phyloP scores from a whole-genome alignment of 805 yeast species.

The Cyberlindnera misumaiensis region DNA sequence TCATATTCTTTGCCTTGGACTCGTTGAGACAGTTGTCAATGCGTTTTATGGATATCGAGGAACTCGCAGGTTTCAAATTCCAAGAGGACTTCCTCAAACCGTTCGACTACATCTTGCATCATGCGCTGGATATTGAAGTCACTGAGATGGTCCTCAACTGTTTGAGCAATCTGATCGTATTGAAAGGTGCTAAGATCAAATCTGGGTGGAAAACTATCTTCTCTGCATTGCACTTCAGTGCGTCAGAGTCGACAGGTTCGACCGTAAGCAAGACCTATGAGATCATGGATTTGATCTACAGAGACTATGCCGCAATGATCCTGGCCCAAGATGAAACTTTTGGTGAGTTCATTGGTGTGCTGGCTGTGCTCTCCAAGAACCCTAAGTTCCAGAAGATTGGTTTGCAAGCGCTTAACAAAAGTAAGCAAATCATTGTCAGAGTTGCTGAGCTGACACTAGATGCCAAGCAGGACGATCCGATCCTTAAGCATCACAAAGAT shows the following conservation, averaged over 20 bases:
- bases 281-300: slow-evolving; percentile 54
- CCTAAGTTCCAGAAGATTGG: slow-evolving; percentile 74
- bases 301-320: slow-evolving; percentile 55
- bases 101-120: slow-evolving; percentile 68
- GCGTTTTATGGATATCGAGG: slow-evolving; percentile 90
- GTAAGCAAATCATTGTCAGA: slow-evolving; percentile 53
- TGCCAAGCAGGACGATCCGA: slow-evolving; percentile 15
- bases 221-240: slow-evolving; percentile 69
- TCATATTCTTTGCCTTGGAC: slow-evolving; percentile 87
- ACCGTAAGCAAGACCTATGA: slow-evolving; percentile 60
- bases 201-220: slow-evolving; percentile 95
- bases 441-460: slow-evolving; percentile 42
- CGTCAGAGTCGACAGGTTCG: slow-evolving; percentile 48
- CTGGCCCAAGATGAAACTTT: slow-evolving; percentile 60
- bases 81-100: slow-evolving; percentile 92
- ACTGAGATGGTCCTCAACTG: slow-evolving; percentile 89
- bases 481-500: slow-evolving; percentile 30
- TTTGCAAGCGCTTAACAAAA: slow-evolving; percentile 70
- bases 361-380: slow-evolving; percentile 79
- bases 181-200: slow-evolving; percentile 65
- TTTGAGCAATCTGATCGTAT: slow-evolving; percentile 73
- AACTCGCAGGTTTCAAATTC: slow-evolving; percentile 89
- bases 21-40: slow-evolving; percentile 88
- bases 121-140: slow-evolving; percentile 62
- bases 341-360: slow-evolving; percentile 60